phyloP scores from a whole-genome alignment of 495 filamentous ascomycete genomes.

The Hypomontagnella monticulosa region DNA sequence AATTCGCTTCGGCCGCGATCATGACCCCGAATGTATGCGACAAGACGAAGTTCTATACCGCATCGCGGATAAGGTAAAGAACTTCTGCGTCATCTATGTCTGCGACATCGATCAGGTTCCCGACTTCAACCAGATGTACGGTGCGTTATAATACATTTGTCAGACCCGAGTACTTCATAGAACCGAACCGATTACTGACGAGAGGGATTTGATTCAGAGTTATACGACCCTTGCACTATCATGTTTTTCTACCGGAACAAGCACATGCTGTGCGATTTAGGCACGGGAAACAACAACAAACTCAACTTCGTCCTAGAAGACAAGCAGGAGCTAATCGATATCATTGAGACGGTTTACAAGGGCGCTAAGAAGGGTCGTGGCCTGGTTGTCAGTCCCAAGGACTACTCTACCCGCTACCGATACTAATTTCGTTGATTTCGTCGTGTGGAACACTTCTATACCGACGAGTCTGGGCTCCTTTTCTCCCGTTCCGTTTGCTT shows the following conservation, averaged over 20 bases:
- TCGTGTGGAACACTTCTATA: background rate
- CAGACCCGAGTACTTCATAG: background rate
- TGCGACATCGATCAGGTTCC: conserved; percentile 93
- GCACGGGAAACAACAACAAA: conserved; percentile 95
- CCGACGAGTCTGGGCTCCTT: too few relatives aligned
- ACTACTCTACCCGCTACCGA: conserved; percentile 85
- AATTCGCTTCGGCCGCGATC: conserved; percentile 81
- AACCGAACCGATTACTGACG: background rate
- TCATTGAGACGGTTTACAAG: conserved; percentile 96
- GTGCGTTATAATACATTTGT: conserved; percentile 16
- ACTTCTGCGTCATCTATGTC: conserved; percentile 94
- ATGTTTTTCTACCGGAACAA: conserved; percentile 99
- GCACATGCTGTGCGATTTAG: conserved; percentile 99
- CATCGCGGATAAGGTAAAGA: conserved; percentile 86
- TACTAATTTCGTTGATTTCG: conserved; percentile 60
- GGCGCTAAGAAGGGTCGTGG: conserved; percentile 97
- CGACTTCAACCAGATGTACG: conserved; percentile 95
- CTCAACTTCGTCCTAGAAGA: conserved; percentile 97
- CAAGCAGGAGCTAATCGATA: conserved; percentile 98
- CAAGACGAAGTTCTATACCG: conserved; percentile 95
- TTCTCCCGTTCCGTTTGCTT: too few relatives aligned
- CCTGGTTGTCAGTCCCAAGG: conserved; percentile 95
- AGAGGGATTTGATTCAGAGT: conserved; percentile 53
- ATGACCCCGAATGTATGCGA: conserved; percentile 73
- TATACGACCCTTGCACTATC: conserved; percentile 76